Conservation (phyloP, 352 stramenopile genomes). For the Phytophthora hibernalis region DNA sequence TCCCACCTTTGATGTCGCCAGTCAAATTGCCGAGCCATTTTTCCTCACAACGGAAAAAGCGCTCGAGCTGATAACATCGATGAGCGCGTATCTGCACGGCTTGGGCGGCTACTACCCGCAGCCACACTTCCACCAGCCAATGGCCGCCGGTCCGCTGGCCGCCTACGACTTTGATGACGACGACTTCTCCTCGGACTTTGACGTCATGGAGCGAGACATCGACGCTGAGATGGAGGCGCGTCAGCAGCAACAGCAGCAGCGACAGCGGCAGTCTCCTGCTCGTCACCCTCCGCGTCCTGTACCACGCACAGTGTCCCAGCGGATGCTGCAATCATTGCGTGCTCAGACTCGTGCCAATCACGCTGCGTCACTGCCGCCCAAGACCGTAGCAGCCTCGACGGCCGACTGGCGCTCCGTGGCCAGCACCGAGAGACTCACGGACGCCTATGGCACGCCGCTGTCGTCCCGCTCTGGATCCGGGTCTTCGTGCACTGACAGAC, state of each 20-base stretch:
- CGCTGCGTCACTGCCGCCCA: slow-evolving; percentile 7
- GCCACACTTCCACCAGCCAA: slow-evolving; percentile 18
- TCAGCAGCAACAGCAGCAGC: slow-evolving; percentile 27
- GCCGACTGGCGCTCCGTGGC: slow-evolving; percentile 19
- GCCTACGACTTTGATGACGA: slow-evolving; percentile 32
- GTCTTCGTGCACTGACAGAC: slow-evolving; percentile 54
- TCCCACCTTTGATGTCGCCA: slow-evolving; percentile 24
- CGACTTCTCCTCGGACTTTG: slow-evolving; percentile 64
- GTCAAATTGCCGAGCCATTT: slow-evolving; percentile 18
- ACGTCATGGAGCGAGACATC: slow-evolving; percentile 72
- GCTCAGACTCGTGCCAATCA: slow-evolving; percentile 22
- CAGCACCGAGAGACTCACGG: slow-evolving; percentile 17
- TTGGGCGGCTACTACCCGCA: slow-evolving; percentile 24
- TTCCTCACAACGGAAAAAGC: slow-evolving; percentile 22
- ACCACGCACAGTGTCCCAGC: slow-evolving; percentile 59
- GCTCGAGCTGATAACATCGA: slow-evolving; percentile 19
- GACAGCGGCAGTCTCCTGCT: neutral
- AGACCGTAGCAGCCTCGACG: slow-evolving; percentile 13
- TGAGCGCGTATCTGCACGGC: slow-evolving; percentile 38
- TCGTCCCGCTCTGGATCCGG: slow-evolving; percentile 35
- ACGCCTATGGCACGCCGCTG: slow-evolving; percentile 32
- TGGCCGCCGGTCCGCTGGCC: slow-evolving; percentile 18
- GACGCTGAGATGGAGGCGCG: slow-evolving; percentile 78
- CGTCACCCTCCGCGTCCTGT: neutral
- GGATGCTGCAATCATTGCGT: slow-evolving; percentile 64